Base-by-base conservation (phyloP, 345 rosid species). In the Abelmoschus esculentus region DNA sequence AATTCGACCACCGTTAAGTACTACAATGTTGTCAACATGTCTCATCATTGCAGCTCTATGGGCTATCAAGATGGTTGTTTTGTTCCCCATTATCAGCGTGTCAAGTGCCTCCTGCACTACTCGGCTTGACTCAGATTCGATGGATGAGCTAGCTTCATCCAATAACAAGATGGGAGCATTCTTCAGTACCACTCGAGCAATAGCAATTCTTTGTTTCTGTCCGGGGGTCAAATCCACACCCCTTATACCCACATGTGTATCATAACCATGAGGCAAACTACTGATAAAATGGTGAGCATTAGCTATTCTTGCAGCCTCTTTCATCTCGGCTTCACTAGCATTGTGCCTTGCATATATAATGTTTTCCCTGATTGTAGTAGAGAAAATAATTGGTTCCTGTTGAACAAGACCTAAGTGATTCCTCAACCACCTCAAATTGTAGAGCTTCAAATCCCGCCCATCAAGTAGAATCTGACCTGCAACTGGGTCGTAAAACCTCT, bases 251-350 rank as follows among this genome's bases (percentile, higher is more conserved):
- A 95, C 93, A 72, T 91, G 96, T 0, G 98, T 95, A 83, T 95
- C 99, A 55, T 95, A 95, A 66, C 99, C 99, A 69, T 91, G 97
- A 72, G 99, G 92, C 75, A 91, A 85, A 72, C 93, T 95, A 83
- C 99, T 95, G 77, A 95, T 95, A 76, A 91, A 95, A 83, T 91
- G 99, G 80, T 95, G 99, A 55, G 99, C 99, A 67, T 95, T 95
- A 57, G 99, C 99, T 73, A 96, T 92, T 81, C 99, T 85, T 29
- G 99, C 99, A 72, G 99, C 99, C 80, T 96, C 99, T 79, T 96
- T 92, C 76, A 96, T 80, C 87, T 96, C 99, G 5, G 98, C 92
- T 80, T 92, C 99, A 36, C 97, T 90, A 7, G 99, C 98, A 72
- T 90, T 96, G 72, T 92, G 99, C 82, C 97, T 90, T 53, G 99